Evolutionary conservation across 257 asterid species (phyloP), one percentile per base, ranked within the genome.

Genomic region (Sherardia arvensis): DNA sequence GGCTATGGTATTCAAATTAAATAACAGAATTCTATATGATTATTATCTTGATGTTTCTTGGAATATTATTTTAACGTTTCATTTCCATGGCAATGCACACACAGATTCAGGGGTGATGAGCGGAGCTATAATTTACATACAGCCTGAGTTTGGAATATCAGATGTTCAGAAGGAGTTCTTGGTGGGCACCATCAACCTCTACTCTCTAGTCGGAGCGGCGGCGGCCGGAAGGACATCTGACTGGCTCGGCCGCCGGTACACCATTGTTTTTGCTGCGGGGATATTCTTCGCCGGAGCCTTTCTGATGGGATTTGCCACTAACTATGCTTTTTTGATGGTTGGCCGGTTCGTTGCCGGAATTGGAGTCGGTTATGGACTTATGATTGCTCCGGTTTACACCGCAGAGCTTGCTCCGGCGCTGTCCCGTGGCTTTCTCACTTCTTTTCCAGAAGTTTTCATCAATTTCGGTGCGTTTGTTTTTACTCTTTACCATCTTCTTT

Each of bases 91-190:
- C 7, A 18, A 56, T 57, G 32, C 32, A 17, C 10, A 25, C 55
- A 71, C 74, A 71, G 80, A 76, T 66, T 51, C 67, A 0, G 78
- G 81, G 5, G 81, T 69, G 59, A 66, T 76, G 75, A 76, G 77
- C 65, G 81, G 77, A 28, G 77, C 77, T 18, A 34, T 62, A 0
- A 68, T 77, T 10, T 77, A 69, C 56, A 73, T 77, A 14, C 64
- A 66, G 8, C 66, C 64, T 0, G 76, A 77, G 53, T 32, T 77
- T 4, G 53, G 66, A 20, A 66, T 77, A 28, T 61, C 69, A 7
- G 78, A 73, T 36, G 56, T 56, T 3, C 65, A 72, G 62, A 40
- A 68, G 38, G 81, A 69, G 54, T 25, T 72, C 51, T 47, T 77
- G 9, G 64, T 70, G 2, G 78, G 78, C 8, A 73, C 73, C 4